Evolutionary conservation across 1,284 basidiomycete species (phyloP).

Genomic region (Wallemia ichthyophaga): DNA sequence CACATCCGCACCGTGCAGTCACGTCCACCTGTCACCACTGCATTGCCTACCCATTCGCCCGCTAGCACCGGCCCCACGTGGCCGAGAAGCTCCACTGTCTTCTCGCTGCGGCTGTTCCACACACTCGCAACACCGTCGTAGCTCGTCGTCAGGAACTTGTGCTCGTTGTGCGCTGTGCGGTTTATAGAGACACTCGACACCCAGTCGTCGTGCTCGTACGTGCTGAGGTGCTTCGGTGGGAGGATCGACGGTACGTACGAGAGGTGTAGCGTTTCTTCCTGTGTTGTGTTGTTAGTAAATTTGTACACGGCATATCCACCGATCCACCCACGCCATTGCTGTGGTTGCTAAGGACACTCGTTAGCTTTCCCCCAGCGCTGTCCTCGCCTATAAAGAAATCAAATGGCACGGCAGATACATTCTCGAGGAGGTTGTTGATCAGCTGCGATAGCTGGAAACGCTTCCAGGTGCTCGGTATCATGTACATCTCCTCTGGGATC

Average conservation of each 20-base stretch:
- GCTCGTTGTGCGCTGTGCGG: conserved; percentile 8
- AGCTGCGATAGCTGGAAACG: conserved; percentile 92
- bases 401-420: conserved; percentile 51
- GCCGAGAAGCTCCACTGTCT: not conserved
- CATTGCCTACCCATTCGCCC: not conserved
- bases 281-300: not conserved
- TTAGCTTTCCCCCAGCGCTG: conserved; percentile 41
- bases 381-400: conserved; percentile 42
- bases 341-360: conserved; percentile 33
- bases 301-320: not conserved
- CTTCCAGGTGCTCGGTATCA: conserved; percentile 70
- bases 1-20: not conserved
- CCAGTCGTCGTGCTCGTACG: conserved; percentile 78
- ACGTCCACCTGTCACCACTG: conserved; percentile 5
- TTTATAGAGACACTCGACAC: conserved; percentile 38
- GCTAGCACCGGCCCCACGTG: not conserved
- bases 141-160: conserved; percentile 43
- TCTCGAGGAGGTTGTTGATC: conserved; percentile 69
- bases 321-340: conserved; percentile 7
- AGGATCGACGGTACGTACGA: conserved; percentile 81
- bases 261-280: conserved; percentile 69
- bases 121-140: conserved; percentile 47
- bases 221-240: conserved; percentile 53
- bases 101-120: conserved; percentile 22
- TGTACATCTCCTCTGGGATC: conserved; percentile 68